Evolutionary conservation across 2,329 filamentous ascomycete species (phyloP).

Genomic region (Cladosporium sp.): DNA sequence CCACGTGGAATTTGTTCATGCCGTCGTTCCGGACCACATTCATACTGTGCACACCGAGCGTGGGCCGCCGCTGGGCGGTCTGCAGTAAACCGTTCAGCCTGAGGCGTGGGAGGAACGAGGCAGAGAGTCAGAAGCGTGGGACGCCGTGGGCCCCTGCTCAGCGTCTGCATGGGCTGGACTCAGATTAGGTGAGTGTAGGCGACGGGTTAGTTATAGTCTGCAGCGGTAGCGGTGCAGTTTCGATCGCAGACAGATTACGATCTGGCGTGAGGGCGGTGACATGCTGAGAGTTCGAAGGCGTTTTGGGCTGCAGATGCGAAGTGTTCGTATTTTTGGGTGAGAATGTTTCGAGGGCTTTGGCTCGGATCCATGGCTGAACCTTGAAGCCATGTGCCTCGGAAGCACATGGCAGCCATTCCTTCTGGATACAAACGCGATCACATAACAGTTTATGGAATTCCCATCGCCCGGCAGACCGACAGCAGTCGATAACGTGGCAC

Average conservation of each 20-base stretch:
- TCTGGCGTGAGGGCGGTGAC: not conserved
- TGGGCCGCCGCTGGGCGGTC: not conserved
- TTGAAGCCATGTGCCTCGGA: not conserved
- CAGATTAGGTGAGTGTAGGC: not conserved
- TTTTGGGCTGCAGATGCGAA: not conserved
- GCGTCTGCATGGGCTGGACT: not conserved
- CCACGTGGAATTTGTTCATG: not conserved
- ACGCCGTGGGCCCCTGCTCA: conserved; percentile 1
- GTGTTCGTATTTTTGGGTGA: not conserved
- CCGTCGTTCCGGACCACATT: not conserved
- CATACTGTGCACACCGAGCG: not conserved
- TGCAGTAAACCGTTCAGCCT: not conserved
- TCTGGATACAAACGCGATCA: not conserved
- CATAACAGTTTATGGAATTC: not conserved
- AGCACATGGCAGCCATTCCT: not conserved
- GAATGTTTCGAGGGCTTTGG: not conserved
- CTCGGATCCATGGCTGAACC: not conserved
- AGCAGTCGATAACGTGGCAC: conserved; percentile 1
- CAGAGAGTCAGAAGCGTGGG: conserved; percentile 7
- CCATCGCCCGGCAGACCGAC: not conserved
- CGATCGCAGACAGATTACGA: not conserved
- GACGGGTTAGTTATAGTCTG: not conserved
- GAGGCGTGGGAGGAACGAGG: not conserved
- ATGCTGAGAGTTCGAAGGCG: not conserved
- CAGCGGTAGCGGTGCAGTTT: not conserved